Evolutionary conservation across 306 rosid genomes (phyloP), one percentile per base, ranked within the genome.

Genomic region (Vicia villosa): DNA sequence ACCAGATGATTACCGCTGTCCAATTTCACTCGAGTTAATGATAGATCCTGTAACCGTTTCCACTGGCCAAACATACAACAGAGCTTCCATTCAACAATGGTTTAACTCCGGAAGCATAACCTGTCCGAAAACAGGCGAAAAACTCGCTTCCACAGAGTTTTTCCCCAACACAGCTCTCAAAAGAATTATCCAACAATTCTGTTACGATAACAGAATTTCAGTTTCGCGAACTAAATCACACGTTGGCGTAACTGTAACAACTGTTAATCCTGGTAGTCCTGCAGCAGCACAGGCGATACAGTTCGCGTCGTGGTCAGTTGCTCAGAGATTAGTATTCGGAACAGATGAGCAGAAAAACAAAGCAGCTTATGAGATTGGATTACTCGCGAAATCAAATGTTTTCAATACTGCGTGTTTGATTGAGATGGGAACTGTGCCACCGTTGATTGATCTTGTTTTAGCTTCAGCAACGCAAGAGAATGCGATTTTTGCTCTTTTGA

Each of bases 61-160:
- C 1, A 86, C 96, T 1, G 97, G 97, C n/a, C 97, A 91, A 26
- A 88, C 96, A n/a, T 91, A 83, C 15, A 86, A 88, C 45, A 85
- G 96, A 24, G 8, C 47, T 57, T 85, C 96, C 1, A 91, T 91
- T 65, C 74, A 85, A 19, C 82, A 83, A 80, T 91, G 97, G 97
- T 73, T 91, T 7, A 41, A 74, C 10, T 77, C 82, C 0, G 96
- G 97, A 12, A 85, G 86, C 66, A 6, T 20, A 30, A 70, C 67
- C 1, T 91, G 97, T 37, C 97, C 97, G 3, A 88, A 82, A 82
- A 86, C 97, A 36, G 88, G 91, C 40, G 81, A 87, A 64, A 83
- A 13, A 70, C 83, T 91, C 4, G 45, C 22, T 0, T 83, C 11
- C 28, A 57, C 73, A 0, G 88, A 86, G 14, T 8, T 85, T 42